phyloP scores from a whole-genome alignment of 1,284 basidiomycete genomes.

The Ganoderma lucidum region DNA sequence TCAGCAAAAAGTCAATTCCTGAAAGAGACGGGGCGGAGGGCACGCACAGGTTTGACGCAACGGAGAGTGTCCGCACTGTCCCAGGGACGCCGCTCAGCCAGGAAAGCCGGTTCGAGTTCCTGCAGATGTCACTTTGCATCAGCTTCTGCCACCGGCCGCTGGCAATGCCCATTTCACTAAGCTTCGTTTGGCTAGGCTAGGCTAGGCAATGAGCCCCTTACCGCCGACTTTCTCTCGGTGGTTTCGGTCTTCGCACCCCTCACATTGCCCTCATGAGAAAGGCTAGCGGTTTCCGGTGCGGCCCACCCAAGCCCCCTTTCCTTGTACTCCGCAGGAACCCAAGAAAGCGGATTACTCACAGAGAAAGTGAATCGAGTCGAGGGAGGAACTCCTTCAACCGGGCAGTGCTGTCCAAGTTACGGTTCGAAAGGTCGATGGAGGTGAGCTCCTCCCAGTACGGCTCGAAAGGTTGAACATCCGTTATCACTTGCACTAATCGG shows the following conservation, averaged over 20 bases:
- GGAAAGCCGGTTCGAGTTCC: slow-evolving; percentile 82
- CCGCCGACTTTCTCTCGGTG: slow-evolving; percentile 10
- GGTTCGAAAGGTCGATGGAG: slow-evolving; percentile 81
- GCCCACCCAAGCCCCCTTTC: neutral
- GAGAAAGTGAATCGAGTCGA: slow-evolving; percentile 77
- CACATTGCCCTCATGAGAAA: slow-evolving; percentile 25
- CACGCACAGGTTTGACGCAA: slow-evolving; percentile 78
- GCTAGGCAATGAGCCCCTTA: neutral
- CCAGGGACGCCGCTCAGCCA: slow-evolving; percentile 90
- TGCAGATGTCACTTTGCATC: slow-evolving; percentile 43
- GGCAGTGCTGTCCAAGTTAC: slow-evolving; percentile 88
- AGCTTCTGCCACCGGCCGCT: slow-evolving; percentile 20
- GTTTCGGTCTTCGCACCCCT: slow-evolving; percentile 10
- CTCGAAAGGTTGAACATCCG: slow-evolving; percentile 95
- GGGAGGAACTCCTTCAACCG: slow-evolving; percentile 95
- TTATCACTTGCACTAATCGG: slow-evolving; percentile 90
- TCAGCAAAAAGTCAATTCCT: slow-evolving; percentile 16
- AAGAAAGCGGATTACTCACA: slow-evolving; percentile 61
- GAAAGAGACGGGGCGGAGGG: neutral
- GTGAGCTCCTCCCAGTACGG: slow-evolving; percentile 91
- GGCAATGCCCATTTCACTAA: slow-evolving; percentile 20
- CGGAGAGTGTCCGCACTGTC: slow-evolving; percentile 82
- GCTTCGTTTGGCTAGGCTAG: neutral
- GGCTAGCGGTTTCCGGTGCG: slow-evolving; percentile 3
- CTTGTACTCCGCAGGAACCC: neutral